Evolutionary conservation across 352 stramenopile genomes (phyloP).

Genomic region (Pythium diclinum): DNA sequence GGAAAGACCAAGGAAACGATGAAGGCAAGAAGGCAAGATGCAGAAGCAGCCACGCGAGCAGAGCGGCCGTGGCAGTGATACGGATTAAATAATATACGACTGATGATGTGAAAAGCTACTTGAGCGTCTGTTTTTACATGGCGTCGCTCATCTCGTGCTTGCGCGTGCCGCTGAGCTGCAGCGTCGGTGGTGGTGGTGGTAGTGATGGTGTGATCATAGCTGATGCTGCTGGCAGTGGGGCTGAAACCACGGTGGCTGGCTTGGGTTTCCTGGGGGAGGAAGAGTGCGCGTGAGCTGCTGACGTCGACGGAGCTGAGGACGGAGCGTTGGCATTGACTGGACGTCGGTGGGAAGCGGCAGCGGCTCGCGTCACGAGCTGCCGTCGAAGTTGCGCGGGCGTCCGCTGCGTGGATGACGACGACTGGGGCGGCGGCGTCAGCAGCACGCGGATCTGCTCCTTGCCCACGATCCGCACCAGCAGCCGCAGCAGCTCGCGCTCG

Average conservation of each 20-base stretch:
- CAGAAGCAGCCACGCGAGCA: neutral
- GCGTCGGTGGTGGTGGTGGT: neutral
- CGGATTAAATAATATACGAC: slow-evolving; percentile 10
- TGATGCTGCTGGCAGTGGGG: neutral
- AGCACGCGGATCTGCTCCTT: slow-evolving; percentile 23
- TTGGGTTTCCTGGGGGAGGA: neutral
- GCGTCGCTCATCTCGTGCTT: slow-evolving; percentile 28
- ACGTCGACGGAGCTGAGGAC: neutral
- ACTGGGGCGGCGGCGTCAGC: neutral
- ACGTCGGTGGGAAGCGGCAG: neutral
- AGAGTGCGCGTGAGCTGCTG: neutral
- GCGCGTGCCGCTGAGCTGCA: slow-evolving; percentile 4
- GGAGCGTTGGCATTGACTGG: neutral
- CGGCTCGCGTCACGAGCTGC: slow-evolving; percentile 14
- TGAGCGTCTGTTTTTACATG: slow-evolving; percentile 5
- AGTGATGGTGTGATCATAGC: neutral
- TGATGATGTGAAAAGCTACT: slow-evolving; percentile 1
- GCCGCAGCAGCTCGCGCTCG: slow-evolving; percentile 27
- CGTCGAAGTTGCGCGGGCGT: slow-evolving; percentile 20
- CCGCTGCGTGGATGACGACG: neutral
- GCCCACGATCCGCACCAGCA: slow-evolving; percentile 30
- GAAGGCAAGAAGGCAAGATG: neutral
- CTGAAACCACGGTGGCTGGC: neutral
- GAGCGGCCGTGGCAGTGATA: neutral
- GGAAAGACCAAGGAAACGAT: no score